Conservation (phyloP, 495 filamentous ascomycete genomes). For the Immersiella caudata region DNA sequence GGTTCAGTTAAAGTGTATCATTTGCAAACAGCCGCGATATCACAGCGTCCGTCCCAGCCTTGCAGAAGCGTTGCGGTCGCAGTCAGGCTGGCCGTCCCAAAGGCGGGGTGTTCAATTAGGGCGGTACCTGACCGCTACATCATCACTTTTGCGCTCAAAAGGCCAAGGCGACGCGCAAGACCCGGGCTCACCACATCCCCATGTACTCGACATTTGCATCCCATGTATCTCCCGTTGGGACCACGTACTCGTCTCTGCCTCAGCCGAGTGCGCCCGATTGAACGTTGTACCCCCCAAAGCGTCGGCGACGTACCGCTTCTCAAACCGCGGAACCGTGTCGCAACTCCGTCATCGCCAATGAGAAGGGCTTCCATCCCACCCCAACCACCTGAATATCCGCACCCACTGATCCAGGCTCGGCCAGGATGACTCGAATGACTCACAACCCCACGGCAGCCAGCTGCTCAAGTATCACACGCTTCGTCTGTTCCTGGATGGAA, state of each 20-base stretch:
- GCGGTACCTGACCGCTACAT: conserved; percentile 22
- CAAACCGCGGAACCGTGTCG: conserved; percentile 19
- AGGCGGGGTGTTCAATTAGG: conserved; percentile 3
- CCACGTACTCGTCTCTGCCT: conserved; percentile 16
- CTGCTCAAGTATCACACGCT: conserved; percentile 10
- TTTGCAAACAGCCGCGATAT: background rate
- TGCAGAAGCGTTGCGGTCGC: background rate
- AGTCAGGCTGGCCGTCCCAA: conserved; percentile 2
- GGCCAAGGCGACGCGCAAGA: too few species aligned
- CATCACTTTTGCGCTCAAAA: background rate
- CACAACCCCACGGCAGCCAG: conserved; percentile 21
- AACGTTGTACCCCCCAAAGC: background rate
- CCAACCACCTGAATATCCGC: conserved; percentile 23
- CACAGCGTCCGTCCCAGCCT: conserved; percentile 5
- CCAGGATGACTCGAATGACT: conserved; percentile 32
- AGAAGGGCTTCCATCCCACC: background rate
- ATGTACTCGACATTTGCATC: background rate
- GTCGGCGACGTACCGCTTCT: conserved; percentile 3
- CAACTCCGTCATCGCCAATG: conserved; percentile 22
- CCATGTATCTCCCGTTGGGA: conserved; percentile 15
- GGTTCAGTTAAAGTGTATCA: background rate
- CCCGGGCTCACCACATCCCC: too few species aligned
- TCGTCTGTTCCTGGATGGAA: conserved; percentile 17
- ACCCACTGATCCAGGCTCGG: background rate
- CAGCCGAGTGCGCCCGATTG: background rate